phyloP scores from a whole-genome alignment of 2,329 filamentous ascomycete genomes.

The Metarhizium guizhouense region DNA sequence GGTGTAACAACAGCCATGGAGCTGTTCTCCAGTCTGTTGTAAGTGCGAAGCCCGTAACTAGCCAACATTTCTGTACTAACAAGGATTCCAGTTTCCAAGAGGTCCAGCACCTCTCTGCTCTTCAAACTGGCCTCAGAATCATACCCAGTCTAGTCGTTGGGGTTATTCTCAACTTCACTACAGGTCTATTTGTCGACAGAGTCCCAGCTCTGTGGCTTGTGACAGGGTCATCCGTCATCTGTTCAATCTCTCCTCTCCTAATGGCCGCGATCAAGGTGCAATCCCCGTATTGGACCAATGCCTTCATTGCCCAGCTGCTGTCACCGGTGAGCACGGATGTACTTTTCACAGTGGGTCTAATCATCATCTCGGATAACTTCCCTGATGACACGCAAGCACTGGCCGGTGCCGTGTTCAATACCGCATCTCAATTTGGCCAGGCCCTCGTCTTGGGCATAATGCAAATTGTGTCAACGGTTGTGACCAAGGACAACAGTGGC shows the following conservation, averaged over 20 bases:
- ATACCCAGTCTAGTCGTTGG: slow-evolving; percentile 37
- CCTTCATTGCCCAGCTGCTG: slow-evolving; percentile 34
- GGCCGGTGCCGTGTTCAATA: slow-evolving; percentile 54
- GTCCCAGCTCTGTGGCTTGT: slow-evolving; percentile 31
- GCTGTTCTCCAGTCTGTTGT: slow-evolving; percentile 40
- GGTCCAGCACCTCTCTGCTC: slow-evolving; percentile 34
- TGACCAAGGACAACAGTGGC: slow-evolving; percentile 24
- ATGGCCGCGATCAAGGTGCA: slow-evolving; percentile 42
- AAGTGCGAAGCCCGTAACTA: slow-evolving; percentile 10
- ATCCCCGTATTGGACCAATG: slow-evolving; percentile 42
- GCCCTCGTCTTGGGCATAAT: slow-evolving; percentile 37
- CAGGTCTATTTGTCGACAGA: slow-evolving; percentile 35
- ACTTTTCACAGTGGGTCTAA: slow-evolving; percentile 46
- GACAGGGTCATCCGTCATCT: slow-evolving; percentile 28
- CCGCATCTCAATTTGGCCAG: slow-evolving; percentile 45
- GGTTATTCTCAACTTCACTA: slow-evolving; percentile 30
- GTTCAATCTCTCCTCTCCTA: slow-evolving; percentile 37
- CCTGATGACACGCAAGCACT: slow-evolving; percentile 47
- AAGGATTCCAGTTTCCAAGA: slow-evolving; percentile 36
- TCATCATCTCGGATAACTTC: slow-evolving; percentile 46
- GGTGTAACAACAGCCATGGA: slow-evolving; percentile 38
- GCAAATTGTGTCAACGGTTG: slow-evolving; percentile 32
- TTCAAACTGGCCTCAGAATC: slow-evolving; percentile 35
- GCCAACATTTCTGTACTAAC: not conserved
- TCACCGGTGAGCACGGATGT: slow-evolving; percentile 34